Evolutionary conservation across 345 rosid species (phyloP).

Genomic region (Hirschfeldia incana): DNA sequence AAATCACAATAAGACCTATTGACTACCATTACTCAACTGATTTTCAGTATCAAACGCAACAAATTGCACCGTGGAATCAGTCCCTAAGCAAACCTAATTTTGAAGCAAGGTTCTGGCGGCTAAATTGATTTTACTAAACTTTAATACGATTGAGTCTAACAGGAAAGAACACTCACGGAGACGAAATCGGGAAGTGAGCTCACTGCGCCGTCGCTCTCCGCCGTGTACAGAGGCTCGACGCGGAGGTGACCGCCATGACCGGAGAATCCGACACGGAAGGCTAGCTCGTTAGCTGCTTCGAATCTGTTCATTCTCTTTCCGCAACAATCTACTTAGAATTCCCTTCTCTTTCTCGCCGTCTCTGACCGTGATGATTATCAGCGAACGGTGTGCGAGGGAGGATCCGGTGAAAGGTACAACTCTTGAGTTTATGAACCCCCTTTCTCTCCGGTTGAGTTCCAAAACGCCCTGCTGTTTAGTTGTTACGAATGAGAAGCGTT

Average conservation of each 20-base stretch:
- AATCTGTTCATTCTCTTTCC: constrained; percentile 55
- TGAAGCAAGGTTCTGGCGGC: background rate
- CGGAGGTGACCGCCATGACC: constrained; percentile 93
- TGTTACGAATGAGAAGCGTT: background rate
- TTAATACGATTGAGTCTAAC: background rate
- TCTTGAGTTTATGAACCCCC: background rate
- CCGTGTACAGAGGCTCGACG: constrained; percentile 78
- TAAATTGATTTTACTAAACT: background rate
- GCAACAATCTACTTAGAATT: constrained; percentile 6
- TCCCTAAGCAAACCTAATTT: constrained; percentile 15
- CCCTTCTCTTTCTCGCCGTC: constrained; percentile 11
- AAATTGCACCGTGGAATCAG: background rate
- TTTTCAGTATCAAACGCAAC: background rate
- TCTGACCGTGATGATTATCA: background rate
- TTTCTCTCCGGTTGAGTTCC: constrained; percentile 6
- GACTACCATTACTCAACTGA: no score
- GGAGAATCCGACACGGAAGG: constrained; percentile 86
- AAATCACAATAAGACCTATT: background rate
- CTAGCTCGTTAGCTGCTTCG: constrained; percentile 64
- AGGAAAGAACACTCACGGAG: constrained; percentile 48
- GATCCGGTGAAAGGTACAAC: constrained; percentile 13
- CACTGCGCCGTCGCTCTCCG: constrained; percentile 61
- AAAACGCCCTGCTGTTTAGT: constrained; percentile 13
- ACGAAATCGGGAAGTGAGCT: constrained; percentile 81
- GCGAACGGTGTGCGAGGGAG: constrained; percentile 9